Percentiles rank a stretch among this genome's conserved stretches.
These are phyloP conservation scores for Neckera pumila DNA, from an alignment of 225 moss, liverwort and hornwort species.

Conservation along the genomic window DNA sequence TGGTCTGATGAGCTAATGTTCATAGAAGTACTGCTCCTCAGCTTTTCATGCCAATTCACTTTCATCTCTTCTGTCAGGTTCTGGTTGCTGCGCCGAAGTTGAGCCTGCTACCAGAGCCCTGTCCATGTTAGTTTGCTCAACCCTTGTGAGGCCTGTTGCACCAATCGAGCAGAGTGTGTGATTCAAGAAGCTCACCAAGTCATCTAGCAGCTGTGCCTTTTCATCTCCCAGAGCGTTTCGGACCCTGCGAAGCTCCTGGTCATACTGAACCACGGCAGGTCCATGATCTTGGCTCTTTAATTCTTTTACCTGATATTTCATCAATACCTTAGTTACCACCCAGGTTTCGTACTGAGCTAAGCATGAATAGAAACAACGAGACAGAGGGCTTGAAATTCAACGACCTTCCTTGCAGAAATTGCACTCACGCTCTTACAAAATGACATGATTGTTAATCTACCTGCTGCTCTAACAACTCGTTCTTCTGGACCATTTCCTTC, in stretches of 20 bases:
- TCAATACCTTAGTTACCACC: background rate
- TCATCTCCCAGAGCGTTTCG: slow-evolving; percentile 52
- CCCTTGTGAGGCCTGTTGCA: background rate
- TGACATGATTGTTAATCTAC: slow-evolving; percentile 1
- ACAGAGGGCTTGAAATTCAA: background rate
- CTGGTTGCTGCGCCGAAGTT: slow-evolving; percentile 26
- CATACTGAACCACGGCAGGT: slow-evolving; percentile 28
- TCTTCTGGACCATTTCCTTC: slow-evolving; percentile 23
- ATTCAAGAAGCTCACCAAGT: slow-evolving; percentile 32
- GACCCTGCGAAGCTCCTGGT: slow-evolving; percentile 51
- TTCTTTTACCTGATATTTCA: slow-evolving; percentile 28
- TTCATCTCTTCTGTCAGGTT: background rate
- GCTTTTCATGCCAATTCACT: slow-evolving; percentile 2
- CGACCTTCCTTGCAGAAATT: background rate
- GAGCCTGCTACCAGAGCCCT: slow-evolving; percentile 12
- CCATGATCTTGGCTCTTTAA: slow-evolving; percentile 26
- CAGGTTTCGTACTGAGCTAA: background rate
- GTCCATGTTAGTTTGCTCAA: background rate
- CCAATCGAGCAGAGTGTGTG: background rate
- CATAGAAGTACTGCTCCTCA: background rate
- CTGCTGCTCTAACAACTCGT: slow-evolving; percentile 46
- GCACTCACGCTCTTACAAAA: background rate
- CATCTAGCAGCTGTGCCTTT: slow-evolving; percentile 49
- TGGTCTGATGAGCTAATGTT: background rate
- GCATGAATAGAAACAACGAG: background rate